Evolutionary conservation across 2,329 filamentous ascomycete genomes (phyloP).

Genomic region (Neurospora crassa): DNA sequence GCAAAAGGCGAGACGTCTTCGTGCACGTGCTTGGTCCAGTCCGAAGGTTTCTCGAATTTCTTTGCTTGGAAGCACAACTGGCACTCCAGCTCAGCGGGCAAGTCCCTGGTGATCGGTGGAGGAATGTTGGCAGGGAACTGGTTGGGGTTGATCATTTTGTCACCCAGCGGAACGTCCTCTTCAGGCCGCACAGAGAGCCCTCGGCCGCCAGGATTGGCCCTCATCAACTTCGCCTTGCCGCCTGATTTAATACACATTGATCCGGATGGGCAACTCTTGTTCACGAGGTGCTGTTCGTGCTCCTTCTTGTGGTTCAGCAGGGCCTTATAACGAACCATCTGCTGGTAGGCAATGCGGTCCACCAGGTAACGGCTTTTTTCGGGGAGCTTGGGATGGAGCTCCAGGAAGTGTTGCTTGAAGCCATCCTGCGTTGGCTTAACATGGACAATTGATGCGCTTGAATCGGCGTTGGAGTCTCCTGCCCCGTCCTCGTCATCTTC

Average conservation of each 20-base stretch:
- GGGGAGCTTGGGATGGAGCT: conserved; percentile 62
- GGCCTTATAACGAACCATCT: conserved; percentile 68
- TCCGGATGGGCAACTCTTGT: conserved; percentile 48
- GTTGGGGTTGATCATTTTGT: conserved; percentile 60
- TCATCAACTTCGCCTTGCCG: conserved; percentile 51
- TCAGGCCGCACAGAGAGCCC: conserved; percentile 37
- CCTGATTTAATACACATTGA: conserved; percentile 56
- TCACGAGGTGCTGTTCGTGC: conserved; percentile 52
- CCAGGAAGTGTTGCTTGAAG: conserved; percentile 64
- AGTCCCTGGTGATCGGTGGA: conserved; percentile 62
- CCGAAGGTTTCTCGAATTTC: conserved; percentile 81
- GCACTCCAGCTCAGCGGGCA: conserved; percentile 86
- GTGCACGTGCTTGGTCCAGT: conserved; percentile 95
- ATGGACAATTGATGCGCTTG: conserved; percentile 51
- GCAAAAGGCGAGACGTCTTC: conserved; percentile 91
- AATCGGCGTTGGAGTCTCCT: conserved; percentile 50
- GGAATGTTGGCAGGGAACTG: conserved; percentile 76
- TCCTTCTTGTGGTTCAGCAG: conserved; percentile 61
- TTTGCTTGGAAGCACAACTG: conserved; percentile 78
- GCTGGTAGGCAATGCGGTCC: conserved; percentile 74
- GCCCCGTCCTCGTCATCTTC: conserved; percentile 57
- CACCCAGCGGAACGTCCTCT: conserved; percentile 57
- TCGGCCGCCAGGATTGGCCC: background rate
- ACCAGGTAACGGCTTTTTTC: conserved; percentile 53
- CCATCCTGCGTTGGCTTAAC: conserved; percentile 66